These are phyloP conservation scores for Helichrysum umbraculigerum DNA, from an alignment of 129 eudicot genomes.

Conservation along the genomic window DNA sequence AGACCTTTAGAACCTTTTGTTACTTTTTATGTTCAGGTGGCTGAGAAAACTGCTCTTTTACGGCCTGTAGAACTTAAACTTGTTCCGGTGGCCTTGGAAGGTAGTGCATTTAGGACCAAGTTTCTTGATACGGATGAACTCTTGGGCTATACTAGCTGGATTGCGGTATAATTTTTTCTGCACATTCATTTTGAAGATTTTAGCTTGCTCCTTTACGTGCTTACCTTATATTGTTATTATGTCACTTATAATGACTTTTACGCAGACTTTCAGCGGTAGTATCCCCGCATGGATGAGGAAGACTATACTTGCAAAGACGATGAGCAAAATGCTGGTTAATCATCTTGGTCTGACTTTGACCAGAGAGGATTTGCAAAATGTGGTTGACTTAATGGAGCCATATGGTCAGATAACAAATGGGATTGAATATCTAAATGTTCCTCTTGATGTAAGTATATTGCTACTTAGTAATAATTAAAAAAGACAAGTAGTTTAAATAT, in stretches of 20 bases:
- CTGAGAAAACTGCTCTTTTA: constrained; percentile 85
- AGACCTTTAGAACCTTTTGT: not conserved
- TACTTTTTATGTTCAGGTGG: constrained; percentile 60
- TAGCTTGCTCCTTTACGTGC: not conserved
- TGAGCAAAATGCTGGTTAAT: constrained; percentile 69
- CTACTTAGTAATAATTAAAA: not conserved
- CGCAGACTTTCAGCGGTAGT: constrained; percentile 68
- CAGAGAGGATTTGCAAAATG: constrained; percentile 75
- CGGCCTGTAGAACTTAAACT: constrained; percentile 76
- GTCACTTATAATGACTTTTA: constrained; percentile 10
- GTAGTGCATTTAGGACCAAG: constrained; percentile 80
- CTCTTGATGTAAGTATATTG: constrained; percentile 71
- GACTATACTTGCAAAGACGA: constrained; percentile 47
- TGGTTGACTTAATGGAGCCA: constrained; percentile 94
- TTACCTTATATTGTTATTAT: not conserved
- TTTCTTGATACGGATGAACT: constrained; percentile 85
- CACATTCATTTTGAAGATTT: not conserved
- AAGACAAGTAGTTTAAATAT: not conserved
- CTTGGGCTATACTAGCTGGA: constrained; percentile 80
- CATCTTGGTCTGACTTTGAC: constrained; percentile 89
- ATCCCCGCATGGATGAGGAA: constrained; percentile 78
- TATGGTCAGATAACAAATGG: constrained; percentile 84
- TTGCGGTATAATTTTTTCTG: constrained; percentile 57
- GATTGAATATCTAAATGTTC: constrained; percentile 67
- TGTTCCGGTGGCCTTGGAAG: constrained; percentile 85